Evolutionary conservation across 2,329 filamentous ascomycete genomes (phyloP).

Genomic region (Dothideomycetidae sp.): DNA sequence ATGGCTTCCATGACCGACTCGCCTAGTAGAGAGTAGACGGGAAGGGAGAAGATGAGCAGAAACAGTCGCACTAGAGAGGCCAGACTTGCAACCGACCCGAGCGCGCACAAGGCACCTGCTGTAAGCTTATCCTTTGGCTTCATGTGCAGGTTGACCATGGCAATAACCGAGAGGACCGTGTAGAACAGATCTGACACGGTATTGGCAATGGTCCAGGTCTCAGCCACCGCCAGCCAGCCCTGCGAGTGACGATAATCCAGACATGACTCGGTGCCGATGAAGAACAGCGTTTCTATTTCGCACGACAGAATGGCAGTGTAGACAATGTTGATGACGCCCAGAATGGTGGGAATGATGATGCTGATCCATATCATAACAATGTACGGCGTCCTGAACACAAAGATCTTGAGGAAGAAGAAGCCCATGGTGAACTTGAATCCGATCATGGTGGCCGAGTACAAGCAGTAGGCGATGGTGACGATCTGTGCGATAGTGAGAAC

Average conservation of each 20-base stretch:
- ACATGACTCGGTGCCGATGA: slow-evolving; percentile 1
- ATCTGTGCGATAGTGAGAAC: not conserved
- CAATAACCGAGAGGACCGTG: slow-evolving; percentile 1
- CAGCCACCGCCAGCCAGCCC: not conserved
- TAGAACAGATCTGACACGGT: slow-evolving; percentile 6
- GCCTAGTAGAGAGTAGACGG: slow-evolving; percentile 15
- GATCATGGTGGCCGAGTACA: slow-evolving; percentile 5
- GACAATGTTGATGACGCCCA: slow-evolving; percentile 6
- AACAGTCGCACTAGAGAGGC: slow-evolving; percentile 1
- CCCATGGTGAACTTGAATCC: slow-evolving; percentile 6
- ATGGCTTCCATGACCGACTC: slow-evolving; percentile 16
- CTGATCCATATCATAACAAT: slow-evolving; percentile 1
- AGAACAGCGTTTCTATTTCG: slow-evolving; percentile 3
- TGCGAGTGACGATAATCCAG: not conserved
- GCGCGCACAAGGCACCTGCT: slow-evolving; percentile 2
- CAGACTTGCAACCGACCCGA: slow-evolving; percentile 2
- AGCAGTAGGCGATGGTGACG: slow-evolving; percentile 2
- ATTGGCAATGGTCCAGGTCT: slow-evolving; percentile 1
- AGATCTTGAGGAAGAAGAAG: slow-evolving; percentile 8
- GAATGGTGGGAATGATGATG: slow-evolving; percentile 3
- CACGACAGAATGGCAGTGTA: slow-evolving; percentile 1
- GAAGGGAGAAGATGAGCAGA: slow-evolving; percentile 1
- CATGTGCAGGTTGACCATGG: slow-evolving; percentile 4
- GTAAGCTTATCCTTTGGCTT: slow-evolving; percentile 1
- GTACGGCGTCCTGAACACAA: not conserved